These are phyloP conservation scores for Pseudocercospora pini-densiflorae DNA, from an alignment of 2,329 filamentous ascomycete species.

Conservation along the genomic window DNA sequence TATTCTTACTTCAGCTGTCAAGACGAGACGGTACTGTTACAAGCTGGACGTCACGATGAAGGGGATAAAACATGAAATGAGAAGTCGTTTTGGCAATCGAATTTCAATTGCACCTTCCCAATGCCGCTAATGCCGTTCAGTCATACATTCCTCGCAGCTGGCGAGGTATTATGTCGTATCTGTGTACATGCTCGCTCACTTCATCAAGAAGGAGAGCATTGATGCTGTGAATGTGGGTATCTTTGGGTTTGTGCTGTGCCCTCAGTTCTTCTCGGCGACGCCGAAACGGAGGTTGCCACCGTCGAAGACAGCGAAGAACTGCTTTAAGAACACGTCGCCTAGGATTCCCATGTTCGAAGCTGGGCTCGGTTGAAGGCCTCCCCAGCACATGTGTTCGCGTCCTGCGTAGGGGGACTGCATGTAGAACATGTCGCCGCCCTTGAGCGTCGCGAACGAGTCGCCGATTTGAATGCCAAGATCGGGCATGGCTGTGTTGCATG, in stretches of 20 bases:
- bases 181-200: not conserved
- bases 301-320: slow-evolving; percentile 65
- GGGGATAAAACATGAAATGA: no score
- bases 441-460: slow-evolving; percentile 45
- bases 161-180: not conserved
- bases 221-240: not conserved
- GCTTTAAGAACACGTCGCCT: slow-evolving; percentile 65
- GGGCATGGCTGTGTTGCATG: slow-evolving; percentile 48
- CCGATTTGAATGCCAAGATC: slow-evolving; percentile 61
- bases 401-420: slow-evolving; percentile 39
- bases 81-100: not conserved
- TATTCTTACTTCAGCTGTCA: slow-evolving; percentile 1
- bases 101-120: not conserved
- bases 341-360: slow-evolving; percentile 60
- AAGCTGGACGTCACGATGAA: not conserved
- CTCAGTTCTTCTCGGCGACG: slow-evolving; percentile 50
- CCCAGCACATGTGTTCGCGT: slow-evolving; percentile 63
- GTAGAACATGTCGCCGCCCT: slow-evolving; percentile 56
- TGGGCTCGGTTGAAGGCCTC: slow-evolving; percentile 63
- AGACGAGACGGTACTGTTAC: not conserved
- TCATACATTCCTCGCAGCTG: not conserved
- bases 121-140: not conserved
- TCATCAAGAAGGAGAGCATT: slow-evolving; percentile 5
- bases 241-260: not conserved
- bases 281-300: slow-evolving; percentile 58